Evolutionary conservation across 1,284 basidiomycete genomes (phyloP), one percentile per base, ranked within the genome.

Genomic region (Cryptococcus hybrid): DNA sequence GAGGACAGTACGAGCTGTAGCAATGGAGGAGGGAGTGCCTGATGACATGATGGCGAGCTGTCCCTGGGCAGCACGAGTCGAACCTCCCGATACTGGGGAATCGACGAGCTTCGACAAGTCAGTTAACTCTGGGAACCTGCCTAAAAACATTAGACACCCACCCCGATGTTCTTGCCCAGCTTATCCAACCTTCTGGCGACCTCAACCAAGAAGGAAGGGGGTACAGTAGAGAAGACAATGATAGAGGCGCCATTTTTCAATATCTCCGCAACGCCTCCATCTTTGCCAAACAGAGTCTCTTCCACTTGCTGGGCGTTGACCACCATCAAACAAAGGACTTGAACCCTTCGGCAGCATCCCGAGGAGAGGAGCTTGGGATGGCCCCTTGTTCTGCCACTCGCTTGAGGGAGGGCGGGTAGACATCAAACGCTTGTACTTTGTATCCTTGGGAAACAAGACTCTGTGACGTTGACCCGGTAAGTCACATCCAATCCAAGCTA

Each of bases 51-150:
- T 71, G 38, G 69, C 71, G 6, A 78, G 67, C 35, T 70, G 68
- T 7, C 78, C 78, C 4, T 66, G 54, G 0, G 71, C 73, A 5
- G 78, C 76, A 24, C 76, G 64, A 5, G 68, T 63, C 3, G 73
- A 73, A 2, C 78, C 76, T 7, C 77, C 77, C 6, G 77, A 78
- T 1, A 78, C 77, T 3, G 77, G 76, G 3, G 71, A 73, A 54
- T 78, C 77, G 51, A 73, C 64, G 3, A 78, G 61, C 71, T 73
- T 47, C 3, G 30, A 30, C 30, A 30, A 30, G 24, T 43, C 48
- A 34, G 24, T 30, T 30, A 30, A 30, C 30, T 30, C 2, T 30
- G 30, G 30, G 30, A 30, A 4, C 30, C 3, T 5, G 15, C 13
- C 24, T 18, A 49, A 38, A 13, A 24, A 34, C 43, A 42, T 54